phyloP scores from a whole-genome alignment of 495 filamentous ascomycete genomes.

The Paragyromitra xinjiangensis region DNA sequence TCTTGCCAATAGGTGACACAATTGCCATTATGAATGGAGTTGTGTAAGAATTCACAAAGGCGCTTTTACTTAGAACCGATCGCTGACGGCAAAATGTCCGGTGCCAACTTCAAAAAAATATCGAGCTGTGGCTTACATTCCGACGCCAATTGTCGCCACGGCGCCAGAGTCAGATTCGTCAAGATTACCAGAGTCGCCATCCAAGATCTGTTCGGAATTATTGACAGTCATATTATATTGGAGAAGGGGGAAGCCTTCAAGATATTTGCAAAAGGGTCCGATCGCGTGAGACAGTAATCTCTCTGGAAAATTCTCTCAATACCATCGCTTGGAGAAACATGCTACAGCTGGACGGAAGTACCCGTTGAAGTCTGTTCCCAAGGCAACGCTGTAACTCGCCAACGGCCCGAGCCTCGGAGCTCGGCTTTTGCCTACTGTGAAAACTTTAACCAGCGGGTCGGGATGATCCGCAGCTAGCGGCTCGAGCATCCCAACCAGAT shows the following conservation, averaged over 20 bases:
- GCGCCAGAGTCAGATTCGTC: conserved; percentile 20
- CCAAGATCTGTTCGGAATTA: conserved; percentile 19
- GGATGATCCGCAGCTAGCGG: conserved; percentile 12
- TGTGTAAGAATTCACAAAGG: background rate
- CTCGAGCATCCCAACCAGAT: conserved; percentile 3
- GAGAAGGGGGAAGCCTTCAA: background rate
- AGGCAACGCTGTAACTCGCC: conserved; percentile 1
- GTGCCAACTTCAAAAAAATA: conserved; percentile 5
- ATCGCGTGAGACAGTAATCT: conserved; percentile 1
- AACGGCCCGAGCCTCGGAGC: background rate
- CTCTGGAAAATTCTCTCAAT: background rate
- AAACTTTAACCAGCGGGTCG: conserved; percentile 35
- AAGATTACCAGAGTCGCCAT: conserved; percentile 19
- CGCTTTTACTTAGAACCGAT: background rate
- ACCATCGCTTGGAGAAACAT: conserved; percentile 14
- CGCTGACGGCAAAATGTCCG: background rate
- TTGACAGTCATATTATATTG: background rate
- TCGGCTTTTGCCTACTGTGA: background rate
- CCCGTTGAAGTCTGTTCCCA: background rate
- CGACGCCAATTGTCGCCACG: background rate
- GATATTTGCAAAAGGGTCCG: conserved; percentile 1
- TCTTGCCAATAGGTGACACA: background rate
- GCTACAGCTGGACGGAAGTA: background rate
- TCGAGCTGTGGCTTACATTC: conserved; percentile 1
- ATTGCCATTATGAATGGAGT: background rate